Evolutionary conservation across 495 filamentous ascomycete species (phyloP).

Genomic region (Coniosporium apollinis): DNA sequence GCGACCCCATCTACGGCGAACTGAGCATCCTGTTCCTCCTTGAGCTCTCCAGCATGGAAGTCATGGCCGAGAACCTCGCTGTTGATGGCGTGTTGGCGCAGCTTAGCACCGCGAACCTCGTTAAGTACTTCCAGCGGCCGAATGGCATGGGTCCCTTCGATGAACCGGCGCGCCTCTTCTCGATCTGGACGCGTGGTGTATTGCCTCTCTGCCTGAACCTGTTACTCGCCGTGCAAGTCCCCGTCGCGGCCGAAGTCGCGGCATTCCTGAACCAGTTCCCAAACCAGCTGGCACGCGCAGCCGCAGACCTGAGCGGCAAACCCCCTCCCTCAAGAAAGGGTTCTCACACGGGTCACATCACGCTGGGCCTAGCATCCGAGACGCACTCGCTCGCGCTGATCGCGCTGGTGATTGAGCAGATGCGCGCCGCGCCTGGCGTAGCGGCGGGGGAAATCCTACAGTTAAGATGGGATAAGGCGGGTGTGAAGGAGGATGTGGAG

Average conservation of each 20-base stretch:
- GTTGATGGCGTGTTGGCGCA: slow-evolving; percentile 65
- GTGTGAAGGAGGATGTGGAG: slow-evolving; percentile 63
- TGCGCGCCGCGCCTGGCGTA: slow-evolving; percentile 39
- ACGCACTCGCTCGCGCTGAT: slow-evolving; percentile 61
- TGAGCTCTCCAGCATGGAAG: slow-evolving; percentile 65
- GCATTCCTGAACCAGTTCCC: slow-evolving; percentile 77
- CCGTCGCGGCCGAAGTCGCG: slow-evolving; percentile 62
- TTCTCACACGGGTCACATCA: slow-evolving; percentile 33
- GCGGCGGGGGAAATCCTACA: slow-evolving; percentile 44
- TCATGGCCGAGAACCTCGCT: slow-evolving; percentile 75
- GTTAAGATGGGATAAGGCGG: slow-evolving; percentile 52
- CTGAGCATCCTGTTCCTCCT: slow-evolving; percentile 74
- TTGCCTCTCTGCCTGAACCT: slow-evolving; percentile 84
- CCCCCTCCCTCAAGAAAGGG: slow-evolving; percentile 23
- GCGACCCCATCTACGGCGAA: slow-evolving; percentile 90
- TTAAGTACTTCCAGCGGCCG: slow-evolving; percentile 47
- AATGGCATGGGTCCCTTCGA: slow-evolving; percentile 58
- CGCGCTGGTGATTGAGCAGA: slow-evolving; percentile 42
- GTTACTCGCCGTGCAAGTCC: slow-evolving; percentile 58
- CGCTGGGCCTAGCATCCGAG: slow-evolving; percentile 54
- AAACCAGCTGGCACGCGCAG: slow-evolving; percentile 45
- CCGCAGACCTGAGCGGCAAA: slow-evolving; percentile 41
- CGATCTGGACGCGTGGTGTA: slow-evolving; percentile 77
- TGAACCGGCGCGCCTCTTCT: slow-evolving; percentile 44
- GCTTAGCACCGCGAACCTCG: slow-evolving; percentile 59